Percentiles rank a stretch among this genome's conserved stretches.
These are phyloP conservation scores for Auriscalpium microsporum DNA, from an alignment of 768 basidiomycete genomes.

Conservation along the genomic window DNA sequence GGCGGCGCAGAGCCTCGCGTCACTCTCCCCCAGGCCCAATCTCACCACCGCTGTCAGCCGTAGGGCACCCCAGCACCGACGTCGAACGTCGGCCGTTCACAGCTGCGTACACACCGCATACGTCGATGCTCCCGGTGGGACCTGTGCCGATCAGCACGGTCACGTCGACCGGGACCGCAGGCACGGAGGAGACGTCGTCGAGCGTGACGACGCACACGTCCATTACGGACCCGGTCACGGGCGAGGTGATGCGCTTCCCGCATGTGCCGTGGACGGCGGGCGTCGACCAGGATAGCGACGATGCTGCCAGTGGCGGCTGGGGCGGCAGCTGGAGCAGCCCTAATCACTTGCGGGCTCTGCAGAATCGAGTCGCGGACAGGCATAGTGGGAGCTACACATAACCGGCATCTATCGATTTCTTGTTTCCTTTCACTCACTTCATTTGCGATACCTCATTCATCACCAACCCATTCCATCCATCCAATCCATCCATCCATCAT, in stretches of 20 bases:
- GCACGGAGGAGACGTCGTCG: conserved; percentile 18
- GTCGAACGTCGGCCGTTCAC: not conserved
- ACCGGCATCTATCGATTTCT: not conserved
- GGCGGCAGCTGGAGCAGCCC: conserved; percentile 12
- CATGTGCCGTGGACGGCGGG: conserved; percentile 12
- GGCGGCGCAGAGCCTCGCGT: conserved; percentile 23
- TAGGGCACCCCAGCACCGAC: conserved; percentile 8
- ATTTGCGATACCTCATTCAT: not conserved
- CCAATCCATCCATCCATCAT: not conserved
- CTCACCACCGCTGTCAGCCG: conserved; percentile 26
- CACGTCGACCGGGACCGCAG: conserved; percentile 19
- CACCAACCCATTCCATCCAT: not conserved
- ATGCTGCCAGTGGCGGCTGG: not conserved
- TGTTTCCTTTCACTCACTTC: not conserved
- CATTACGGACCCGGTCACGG: conserved; percentile 26
- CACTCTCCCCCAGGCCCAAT: conserved; percentile 7
- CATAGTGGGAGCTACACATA: conserved; percentile 2
- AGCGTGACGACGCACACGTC: conserved; percentile 25
- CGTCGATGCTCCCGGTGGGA: conserved; percentile 1
- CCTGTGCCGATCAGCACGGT: conserved; percentile 14
- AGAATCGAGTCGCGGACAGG: conserved; percentile 7
- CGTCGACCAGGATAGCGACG: not conserved
- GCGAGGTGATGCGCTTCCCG: conserved; percentile 23
- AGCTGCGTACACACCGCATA: not conserved
- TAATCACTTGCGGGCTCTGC: conserved; percentile 7